Conservation (phyloP, 192 early-diverging fungal species). For the Rhizophagus prolifer region DNA sequence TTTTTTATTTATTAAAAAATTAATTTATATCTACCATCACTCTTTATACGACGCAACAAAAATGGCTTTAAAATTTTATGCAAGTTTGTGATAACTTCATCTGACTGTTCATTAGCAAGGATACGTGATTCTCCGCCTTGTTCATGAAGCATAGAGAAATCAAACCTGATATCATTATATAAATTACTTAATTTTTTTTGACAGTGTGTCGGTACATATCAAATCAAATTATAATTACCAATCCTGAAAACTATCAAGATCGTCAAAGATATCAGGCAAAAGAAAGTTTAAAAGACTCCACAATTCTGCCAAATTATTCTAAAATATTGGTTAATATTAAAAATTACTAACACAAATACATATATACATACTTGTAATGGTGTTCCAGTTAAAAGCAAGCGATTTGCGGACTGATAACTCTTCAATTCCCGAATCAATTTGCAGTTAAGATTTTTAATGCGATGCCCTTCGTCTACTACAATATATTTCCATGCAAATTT, state of each 20-base stretch:
- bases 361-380: slow-evolving; percentile 71
- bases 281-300: slow-evolving; percentile 97
- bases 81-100: slow-evolving; percentile 73
- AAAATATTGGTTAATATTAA: slow-evolving; percentile 17
- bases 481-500: slow-evolving; percentile 84
- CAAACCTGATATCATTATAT: slow-evolving; percentile 52
- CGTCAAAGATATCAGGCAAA: slow-evolving; percentile 93
- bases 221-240: slow-evolving; percentile 52
- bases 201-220: too few species aligned
- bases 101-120: slow-evolving; percentile 62
- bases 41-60: slow-evolving; percentile 86
- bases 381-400: slow-evolving; percentile 89
- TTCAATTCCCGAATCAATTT: slow-evolving; percentile 86
- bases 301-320: slow-evolving; percentile 90
- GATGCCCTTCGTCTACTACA: slow-evolving; percentile 95
- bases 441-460: slow-evolving; percentile 96
- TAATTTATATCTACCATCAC: slow-evolving; percentile 57
- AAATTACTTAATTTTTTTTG: too few species aligned
- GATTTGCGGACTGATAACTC: slow-evolving; percentile 77
- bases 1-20: neutral
- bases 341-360: neutral
- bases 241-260: slow-evolving; percentile 79
- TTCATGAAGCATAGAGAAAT: slow-evolving; percentile 73
- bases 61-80: slow-evolving; percentile 92
- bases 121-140: slow-evolving; percentile 63